Percentiles rank a stretch among this genome's conserved stretches.
Conservation (phyloP, 495 filamentous ascomycete species). For the Cercophora sp. region DNA sequence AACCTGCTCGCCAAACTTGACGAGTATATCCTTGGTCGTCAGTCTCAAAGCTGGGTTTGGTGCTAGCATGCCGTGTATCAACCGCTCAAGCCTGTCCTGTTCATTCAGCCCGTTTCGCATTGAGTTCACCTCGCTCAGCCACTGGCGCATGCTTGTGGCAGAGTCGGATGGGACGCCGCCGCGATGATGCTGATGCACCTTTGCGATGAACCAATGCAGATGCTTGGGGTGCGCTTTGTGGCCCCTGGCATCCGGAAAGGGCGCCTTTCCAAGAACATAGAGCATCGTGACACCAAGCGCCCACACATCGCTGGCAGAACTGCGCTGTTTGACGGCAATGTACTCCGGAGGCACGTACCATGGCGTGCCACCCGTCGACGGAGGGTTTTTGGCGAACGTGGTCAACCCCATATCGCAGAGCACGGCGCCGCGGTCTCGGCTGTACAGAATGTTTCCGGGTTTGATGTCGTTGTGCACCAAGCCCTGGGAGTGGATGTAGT, state of each 20-base stretch:
- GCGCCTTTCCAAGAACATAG: conserved; percentile 43
- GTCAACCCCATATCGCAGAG: conserved; percentile 48
- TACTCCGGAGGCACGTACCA: conserved; percentile 51
- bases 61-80: conserved; percentile 43
- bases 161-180: conserved; percentile 35
- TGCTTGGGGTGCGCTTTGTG: conserved; percentile 38
- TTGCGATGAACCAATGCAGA: conserved; percentile 46
- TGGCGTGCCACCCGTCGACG: conserved; percentile 44
- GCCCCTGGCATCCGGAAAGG: conserved; percentile 43
- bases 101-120: conserved; percentile 33
- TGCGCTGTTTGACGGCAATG: conserved; percentile 44
- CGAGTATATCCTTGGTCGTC: conserved; percentile 37
- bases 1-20: conserved; percentile 31
- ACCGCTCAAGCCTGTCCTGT: conserved; percentile 37
- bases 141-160: conserved; percentile 41
- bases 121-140: conserved; percentile 41
- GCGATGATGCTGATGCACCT: conserved; percentile 19
- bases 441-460: conserved; percentile 51
- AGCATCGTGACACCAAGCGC: conserved; percentile 49
- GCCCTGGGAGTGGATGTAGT: conserved; percentile 43
- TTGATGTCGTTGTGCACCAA: conserved; percentile 51
- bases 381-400: conserved; percentile 33
- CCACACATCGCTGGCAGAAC: conserved; percentile 45
- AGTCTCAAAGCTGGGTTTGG: conserved; percentile 41
- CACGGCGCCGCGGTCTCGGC: conserved; percentile 45